Evolutionary conservation across 1,284 basidiomycete genomes (phyloP), one percentile per base, ranked within the genome.

Genomic region (Apiotrichum domesticum): DNA sequence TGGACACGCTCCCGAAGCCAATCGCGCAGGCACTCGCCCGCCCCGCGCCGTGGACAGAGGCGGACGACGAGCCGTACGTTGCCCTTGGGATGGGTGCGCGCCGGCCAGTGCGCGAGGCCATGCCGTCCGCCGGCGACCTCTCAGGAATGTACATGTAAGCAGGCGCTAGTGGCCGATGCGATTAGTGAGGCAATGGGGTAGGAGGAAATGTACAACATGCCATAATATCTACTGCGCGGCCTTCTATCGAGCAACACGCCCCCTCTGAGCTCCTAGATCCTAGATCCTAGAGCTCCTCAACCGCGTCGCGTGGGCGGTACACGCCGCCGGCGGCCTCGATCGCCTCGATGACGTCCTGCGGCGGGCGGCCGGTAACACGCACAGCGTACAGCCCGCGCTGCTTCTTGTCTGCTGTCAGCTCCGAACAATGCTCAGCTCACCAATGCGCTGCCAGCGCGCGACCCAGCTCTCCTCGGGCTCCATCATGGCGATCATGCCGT

Each of bases 401-500:
- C 67, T 88, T 88, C 76, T 91, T 90, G 62, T 88, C 90, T 93
- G 66, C 14, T 9, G 40, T 46, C 34, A 50, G 41, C 15, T 4
- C 4, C 8, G 1, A 15, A 21, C 6, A n/a, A 11, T 15, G 40
- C 11, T 9, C 35, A 13, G 82, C 87, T 65, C 64, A 92, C 90
- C 84, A 65, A 87, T 90, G 70, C 91, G 79, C 74, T 95, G 91
- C 91, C 91, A 95, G 64, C 87, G 81, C 13, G 90, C 90, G 9
- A 98, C 93, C 95, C 95, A 98, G 76, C 90, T 94, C 59, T 84
- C 83, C 66, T 91, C 87, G 1, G 94, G 89, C 67, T 91, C 84
- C 55, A 94, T 85, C 63, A 94, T 85, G 4, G 92, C 85, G 66
- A 98, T 90, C 51, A 92, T 83, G 15, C 96, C 96, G 69, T 98